Base-by-base conservation (phyloP, 495 filamentous ascomycete genomes). In the Glonium stellatum region DNA sequence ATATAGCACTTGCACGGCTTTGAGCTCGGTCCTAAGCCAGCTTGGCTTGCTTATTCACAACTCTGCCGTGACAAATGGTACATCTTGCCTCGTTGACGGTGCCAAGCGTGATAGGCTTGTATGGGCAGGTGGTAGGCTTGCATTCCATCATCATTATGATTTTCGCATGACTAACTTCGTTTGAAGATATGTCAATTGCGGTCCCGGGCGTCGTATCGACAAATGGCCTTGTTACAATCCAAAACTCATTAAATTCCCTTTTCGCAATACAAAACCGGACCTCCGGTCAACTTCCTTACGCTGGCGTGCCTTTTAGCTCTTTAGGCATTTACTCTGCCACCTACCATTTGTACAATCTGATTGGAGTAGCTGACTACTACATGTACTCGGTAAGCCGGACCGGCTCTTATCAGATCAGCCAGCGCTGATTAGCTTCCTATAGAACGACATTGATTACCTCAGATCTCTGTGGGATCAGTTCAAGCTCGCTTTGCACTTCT, bases 201-300 rank as follows among this genome's bases (percentile, higher is more conserved):
- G 70, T 79, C 1, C 78, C 79, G 10, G 69, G 69, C 10, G 72
- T 79, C 36, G 74, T 78, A 8, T 76, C 75, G 1, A 77, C 75
- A 0, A 69, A 74, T 48, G 77, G 79, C 56, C 69, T 78, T 55
- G 67, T 71, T 5, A 64, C 74, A 12, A 68, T 80, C 6, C 69
- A 73, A 31, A 80, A 80, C 58, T 73, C 73, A 1, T 64, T 81
- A 1, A 69, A 79, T 48, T 73, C 71, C 4, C 64, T 81, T 9
- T 80, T 72, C 54, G 66, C 64, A 0, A 62, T 73, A 27, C 78
- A 80, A 54, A 77, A 78, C 55, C 35, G 19, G 12, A 62, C 57
- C 4, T 65, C 54, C 31, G 70, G 70, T 12, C 60, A 63, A 22
- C 34, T 73, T 18, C 70, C 69, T 13, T 71, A 73, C 51, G 70